A percentile compares a stretch with the other conserved stretches of the same genome.
These are phyloP conservation scores for Asterochloris sp. DNA, from an alignment of 139 green algal species.

Conservation along the genomic window DNA sequence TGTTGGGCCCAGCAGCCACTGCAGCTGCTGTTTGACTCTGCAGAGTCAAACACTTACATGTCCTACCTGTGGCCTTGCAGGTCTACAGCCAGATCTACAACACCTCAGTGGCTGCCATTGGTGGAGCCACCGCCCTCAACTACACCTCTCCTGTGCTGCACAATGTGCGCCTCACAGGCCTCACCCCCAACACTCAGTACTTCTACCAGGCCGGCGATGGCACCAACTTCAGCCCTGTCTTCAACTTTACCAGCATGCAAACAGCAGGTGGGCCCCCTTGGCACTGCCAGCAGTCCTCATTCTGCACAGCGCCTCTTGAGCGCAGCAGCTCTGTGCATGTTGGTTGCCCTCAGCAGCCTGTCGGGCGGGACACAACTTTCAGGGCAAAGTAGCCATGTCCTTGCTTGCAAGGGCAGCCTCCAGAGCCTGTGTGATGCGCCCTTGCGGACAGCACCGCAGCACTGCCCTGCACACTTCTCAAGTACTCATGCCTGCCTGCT, in stretches of 20 bases:
- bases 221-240: slow-evolving; percentile 7
- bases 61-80: neutral
- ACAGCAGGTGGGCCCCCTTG: neutral
- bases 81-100: slow-evolving; percentile 34
- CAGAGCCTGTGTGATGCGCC: too few relatives aligned
- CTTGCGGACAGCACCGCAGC: too few relatives aligned
- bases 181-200: slow-evolving; percentile 16
- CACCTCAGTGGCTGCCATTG: neutral
- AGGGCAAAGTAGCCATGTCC: too few relatives aligned
- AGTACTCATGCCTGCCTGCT: too few relatives aligned
- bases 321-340: too few relatives aligned
- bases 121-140: slow-evolving; percentile 19
- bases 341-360: neutral
- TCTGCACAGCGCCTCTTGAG: neutral
- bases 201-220: slow-evolving; percentile 28
- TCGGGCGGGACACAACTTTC: too few relatives aligned
- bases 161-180: slow-evolving; percentile 11
- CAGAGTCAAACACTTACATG: neutral
- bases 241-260: slow-evolving; percentile 14
- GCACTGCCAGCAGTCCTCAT: neutral
- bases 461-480: too few relatives aligned
- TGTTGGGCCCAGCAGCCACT: neutral
- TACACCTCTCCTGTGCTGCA: slow-evolving; percentile 28
- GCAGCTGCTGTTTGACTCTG: neutral
- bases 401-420: too few relatives aligned